Percentiles rank a stretch among this genome's conserved stretches.
These are phyloP conservation scores for Colletotrichum acutatum DNA, from an alignment of 2,329 filamentous ascomycete genomes.

Conservation along the genomic window DNA sequence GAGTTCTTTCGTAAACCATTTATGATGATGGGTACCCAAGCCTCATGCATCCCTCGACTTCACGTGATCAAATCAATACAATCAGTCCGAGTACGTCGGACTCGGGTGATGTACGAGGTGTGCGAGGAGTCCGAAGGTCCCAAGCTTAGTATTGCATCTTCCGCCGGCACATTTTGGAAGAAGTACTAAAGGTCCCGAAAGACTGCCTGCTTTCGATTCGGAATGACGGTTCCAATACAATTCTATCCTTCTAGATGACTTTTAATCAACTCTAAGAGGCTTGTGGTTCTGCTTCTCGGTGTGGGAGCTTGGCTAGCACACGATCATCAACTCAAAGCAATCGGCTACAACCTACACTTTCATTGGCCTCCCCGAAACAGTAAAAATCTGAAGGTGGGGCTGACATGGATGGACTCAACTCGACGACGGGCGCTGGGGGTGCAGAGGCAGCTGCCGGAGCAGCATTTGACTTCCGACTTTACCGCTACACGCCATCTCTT, in stretches of 20 bases:
- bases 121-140: background rate
- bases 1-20: background rate
- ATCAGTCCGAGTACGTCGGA: background rate
- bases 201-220: background rate
- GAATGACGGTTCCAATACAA: too few species aligned
- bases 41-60: background rate
- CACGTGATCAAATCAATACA: background rate
- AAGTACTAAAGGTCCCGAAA: too few species aligned
- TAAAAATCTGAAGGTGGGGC: background rate
- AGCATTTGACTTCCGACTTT: constrained; percentile 19
- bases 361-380: background rate
- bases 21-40: background rate
- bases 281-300: background rate
- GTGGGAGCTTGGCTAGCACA: too few species aligned
- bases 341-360: background rate
- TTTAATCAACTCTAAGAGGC: background rate
- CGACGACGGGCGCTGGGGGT: background rate
- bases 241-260: too few species aligned
- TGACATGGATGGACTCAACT: background rate
- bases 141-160: background rate
- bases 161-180: background rate
- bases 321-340: background rate
- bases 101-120: constrained; percentile 5
- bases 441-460: background rate
- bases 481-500: constrained; percentile 27